These are phyloP conservation scores for Suillus subluteus DNA, from an alignment of 768 basidiomycete species.

Conservation along the genomic window DNA sequence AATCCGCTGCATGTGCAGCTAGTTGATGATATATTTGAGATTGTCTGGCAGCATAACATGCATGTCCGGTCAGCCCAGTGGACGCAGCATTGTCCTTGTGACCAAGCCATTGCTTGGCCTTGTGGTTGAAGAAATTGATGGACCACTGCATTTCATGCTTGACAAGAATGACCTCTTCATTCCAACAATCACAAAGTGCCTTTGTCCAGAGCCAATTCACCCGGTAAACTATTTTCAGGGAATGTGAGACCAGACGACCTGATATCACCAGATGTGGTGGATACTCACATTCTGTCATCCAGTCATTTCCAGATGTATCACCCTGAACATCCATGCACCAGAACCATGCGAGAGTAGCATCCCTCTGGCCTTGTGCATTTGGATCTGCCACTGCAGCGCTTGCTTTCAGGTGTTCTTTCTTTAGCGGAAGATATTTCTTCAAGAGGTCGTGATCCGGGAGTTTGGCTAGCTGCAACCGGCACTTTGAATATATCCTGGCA, in stretches of 20 bases:
- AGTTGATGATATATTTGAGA: neutral
- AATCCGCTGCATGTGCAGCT: neutral
- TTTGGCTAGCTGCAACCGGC: too few relatives aligned
- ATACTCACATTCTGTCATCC: conserved; percentile 15
- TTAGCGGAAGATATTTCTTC: neutral
- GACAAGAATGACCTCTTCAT: too few relatives aligned
- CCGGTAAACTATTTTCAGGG: conserved; percentile 4
- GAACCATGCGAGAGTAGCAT: conserved; percentile 13
- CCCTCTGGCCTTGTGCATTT: conserved; percentile 6
- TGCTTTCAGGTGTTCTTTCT: conserved; percentile 8
- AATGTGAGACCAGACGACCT: neutral
- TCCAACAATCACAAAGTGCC: neutral
- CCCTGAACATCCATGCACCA: conserved; percentile 11
- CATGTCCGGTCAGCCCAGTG: too few relatives aligned
- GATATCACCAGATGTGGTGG: neutral
- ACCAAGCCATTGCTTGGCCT: too few relatives aligned
- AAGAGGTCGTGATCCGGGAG: neutral
- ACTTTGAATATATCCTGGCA: too few relatives aligned
- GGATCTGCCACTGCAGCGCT: conserved; percentile 1
- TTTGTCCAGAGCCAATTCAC: conserved; percentile 15
- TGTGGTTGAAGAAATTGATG: too few relatives aligned
- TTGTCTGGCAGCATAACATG: neutral
- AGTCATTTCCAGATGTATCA: conserved; percentile 8
- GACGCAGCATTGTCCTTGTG: too few relatives aligned
- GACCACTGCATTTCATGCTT: too few relatives aligned